phyloP scores from a whole-genome alignment of 1,284 basidiomycete species.

The Cystobasidium pallidum region DNA sequence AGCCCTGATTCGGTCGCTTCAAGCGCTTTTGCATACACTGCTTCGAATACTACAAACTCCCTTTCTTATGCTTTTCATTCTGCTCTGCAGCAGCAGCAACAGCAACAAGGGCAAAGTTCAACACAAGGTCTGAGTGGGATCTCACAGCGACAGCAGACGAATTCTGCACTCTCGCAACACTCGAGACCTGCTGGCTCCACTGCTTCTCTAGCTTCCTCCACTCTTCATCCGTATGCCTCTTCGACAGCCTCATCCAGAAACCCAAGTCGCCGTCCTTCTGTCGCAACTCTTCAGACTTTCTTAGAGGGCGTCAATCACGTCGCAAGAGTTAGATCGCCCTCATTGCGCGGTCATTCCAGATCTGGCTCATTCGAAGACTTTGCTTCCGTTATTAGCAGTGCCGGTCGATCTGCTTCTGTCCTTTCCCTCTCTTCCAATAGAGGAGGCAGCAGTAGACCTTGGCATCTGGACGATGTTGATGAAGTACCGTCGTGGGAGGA shows the following conservation, averaged over 20 bases:
- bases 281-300: constrained; percentile 39
- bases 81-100: constrained; percentile 8
- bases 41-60: constrained; percentile 33
- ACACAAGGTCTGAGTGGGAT: neutral
- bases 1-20: constrained; percentile 17
- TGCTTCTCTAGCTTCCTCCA: constrained; percentile 11
- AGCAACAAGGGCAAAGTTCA: neutral
- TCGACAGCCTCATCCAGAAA: constrained; percentile 33
- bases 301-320: constrained; percentile 43
- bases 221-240: neutral
- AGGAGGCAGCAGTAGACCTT: constrained; percentile 9
- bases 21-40: constrained; percentile 21
- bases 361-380: constrained; percentile 37
- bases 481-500: constrained; percentile 41
- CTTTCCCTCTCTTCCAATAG: constrained; percentile 9
- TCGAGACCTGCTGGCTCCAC: constrained; percentile 14
- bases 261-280: constrained; percentile 27
- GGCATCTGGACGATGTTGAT: constrained; percentile 43
- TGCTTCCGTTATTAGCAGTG: constrained; percentile 22
- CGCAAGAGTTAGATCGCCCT: constrained; percentile 39
- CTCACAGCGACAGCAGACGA: neutral
- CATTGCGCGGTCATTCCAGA: constrained; percentile 39
- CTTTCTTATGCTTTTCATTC: constrained; percentile 26
- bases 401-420: neutral
- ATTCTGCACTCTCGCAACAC: constrained; percentile 2